Base-by-base conservation (phyloP, 139 green algal genomes). In the Chlorella ohadii region DNA sequence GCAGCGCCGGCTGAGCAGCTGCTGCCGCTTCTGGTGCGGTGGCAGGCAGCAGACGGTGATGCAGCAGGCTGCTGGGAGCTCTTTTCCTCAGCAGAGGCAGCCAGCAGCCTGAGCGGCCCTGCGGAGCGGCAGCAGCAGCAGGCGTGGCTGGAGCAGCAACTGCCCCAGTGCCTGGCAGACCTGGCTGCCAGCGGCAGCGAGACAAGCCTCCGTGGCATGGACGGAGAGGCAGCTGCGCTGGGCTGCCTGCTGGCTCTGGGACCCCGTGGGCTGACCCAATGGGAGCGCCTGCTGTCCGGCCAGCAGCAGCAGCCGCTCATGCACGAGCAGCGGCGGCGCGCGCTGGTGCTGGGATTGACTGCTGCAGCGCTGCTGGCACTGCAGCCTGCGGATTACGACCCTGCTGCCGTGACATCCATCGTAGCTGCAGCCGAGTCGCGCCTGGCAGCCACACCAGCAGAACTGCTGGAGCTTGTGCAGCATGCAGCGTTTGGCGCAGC, bases 191-290 rank as follows among this genome's bases (percentile, higher is more conserved):
- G 61, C 22, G 65, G 34, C 9, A 51, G 16, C 16, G 41, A 41
- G 17, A 22, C 25, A 17, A 41, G 17, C 27, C 25, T 34, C 11
- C 34, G 4, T 0, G 63, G 34, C 28, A 23, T 31, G 44, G 71
- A 0, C 0, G 36, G 13, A 1, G 81, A 73, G 6, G 47, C 72
- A 19, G 33, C 34, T 3, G 71, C 51, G n/a, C 55, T 81, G 63
- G 44, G 82, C 44, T 86, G 82, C 63, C 38, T 86, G 31, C 55
- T 83, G 61, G 74, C 82, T 0, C 82, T 86, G 44, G 82, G 71
- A 1, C 67, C 31, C 4, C 19, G 36, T 1, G 82, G 82, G 0
- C 55, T 81, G 34, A n/a, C 34, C 2, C 47, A 47, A 2, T 86
- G 70, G 82, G 82, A 78, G 59, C 44, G 22, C 17, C 33, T 74